Evolutionary conservation across 176 grass and related monocot species (phyloP).

Genomic region (Aechmea fasciata): DNA sequence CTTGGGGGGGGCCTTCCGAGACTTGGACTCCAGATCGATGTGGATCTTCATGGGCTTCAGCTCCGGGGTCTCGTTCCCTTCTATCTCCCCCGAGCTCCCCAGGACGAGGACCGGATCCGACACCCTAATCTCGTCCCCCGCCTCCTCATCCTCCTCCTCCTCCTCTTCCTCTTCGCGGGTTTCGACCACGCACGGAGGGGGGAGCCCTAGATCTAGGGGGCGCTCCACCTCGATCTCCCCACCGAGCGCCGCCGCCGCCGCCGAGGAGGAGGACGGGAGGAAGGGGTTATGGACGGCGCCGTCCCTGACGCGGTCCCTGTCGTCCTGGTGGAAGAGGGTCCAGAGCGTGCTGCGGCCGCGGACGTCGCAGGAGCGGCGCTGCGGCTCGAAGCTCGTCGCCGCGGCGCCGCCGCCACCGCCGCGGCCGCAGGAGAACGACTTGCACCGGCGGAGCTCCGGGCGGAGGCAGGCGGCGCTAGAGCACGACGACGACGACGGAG

Average conservation of each 20-base stretch:
- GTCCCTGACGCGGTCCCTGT: background rate
- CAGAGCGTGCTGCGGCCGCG: slow-evolving; percentile 18
- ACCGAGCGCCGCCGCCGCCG: background rate
- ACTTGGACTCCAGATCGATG: slow-evolving; percentile 33
- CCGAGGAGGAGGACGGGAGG: background rate
- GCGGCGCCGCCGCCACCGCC: background rate
- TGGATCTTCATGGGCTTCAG: slow-evolving; percentile 41
- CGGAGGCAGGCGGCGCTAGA: slow-evolving; percentile 1
- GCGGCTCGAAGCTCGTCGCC: slow-evolving; percentile 32
- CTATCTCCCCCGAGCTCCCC: slow-evolving; percentile 10
- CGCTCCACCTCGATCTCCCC: background rate
- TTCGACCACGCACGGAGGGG: slow-evolving; percentile 3
- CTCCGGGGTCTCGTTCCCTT: slow-evolving; percentile 4
- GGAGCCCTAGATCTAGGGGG: background rate
- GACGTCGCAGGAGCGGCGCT: slow-evolving; percentile 69
- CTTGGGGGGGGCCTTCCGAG: slow-evolving; percentile 17
- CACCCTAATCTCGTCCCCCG: slow-evolving; percentile 10
- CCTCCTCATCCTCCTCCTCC: background rate
- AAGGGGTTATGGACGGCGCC: no score
- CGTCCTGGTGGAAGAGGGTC: slow-evolving; percentile 30
- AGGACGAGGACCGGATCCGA: slow-evolving; percentile 6
- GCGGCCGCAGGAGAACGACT: slow-evolving; percentile 43
- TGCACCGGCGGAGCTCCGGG: slow-evolving; percentile 56
- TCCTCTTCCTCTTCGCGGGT: slow-evolving; percentile 11
- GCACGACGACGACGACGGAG: no score